Base-by-base conservation (phyloP, 805 yeast species). In the Candida sithepensis region DNA sequence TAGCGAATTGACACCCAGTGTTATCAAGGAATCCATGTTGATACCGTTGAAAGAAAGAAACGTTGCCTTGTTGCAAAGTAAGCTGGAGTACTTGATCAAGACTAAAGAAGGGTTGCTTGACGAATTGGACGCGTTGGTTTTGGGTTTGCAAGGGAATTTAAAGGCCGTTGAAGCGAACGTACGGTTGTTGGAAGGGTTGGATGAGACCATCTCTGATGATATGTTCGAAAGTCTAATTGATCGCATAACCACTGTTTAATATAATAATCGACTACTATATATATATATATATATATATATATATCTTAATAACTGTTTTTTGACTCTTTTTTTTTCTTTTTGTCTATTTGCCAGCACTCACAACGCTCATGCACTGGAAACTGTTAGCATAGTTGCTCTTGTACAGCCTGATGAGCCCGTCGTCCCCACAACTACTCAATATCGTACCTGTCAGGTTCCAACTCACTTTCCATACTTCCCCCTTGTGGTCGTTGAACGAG, bases 401-500 rank as follows among this genome's bases (percentile, higher is more conserved):
- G 96, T 98, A 94, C 54, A 94, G 74, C 57, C 97, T 73, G 5
- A 92, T 84, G 53, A 84, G 82, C 3, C 97, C 97, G 63, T 94
- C 98, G 61, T 91, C 97, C 18, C 99, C 98, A 5, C 97, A 89
- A 41, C 94, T 84, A 55, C 96, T 86, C 52, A 94, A 69, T 4
- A 94, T 83, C 0, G 98, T 88, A 4, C 98, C 98, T 0, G 98
- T 88, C 40, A 84, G 66, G 64, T 94, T 94, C 98, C 99, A 94
- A 23, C 87, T 78, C 1, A 94, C 98, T 36, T 91, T 78, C 99
- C 99, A 94, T 1, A 94, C 97, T 66, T 94, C 69, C 9, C 67
- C 67, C 21, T 52, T 55, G 46, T 65, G 67, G 38, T 65, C 69
- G 44, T 61, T 63, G 39, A 63, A 63, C n/a, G 60, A 44, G 20